phyloP scores from a whole-genome alignment of 164 flowering plant species.

The Stephania japonica region DNA sequence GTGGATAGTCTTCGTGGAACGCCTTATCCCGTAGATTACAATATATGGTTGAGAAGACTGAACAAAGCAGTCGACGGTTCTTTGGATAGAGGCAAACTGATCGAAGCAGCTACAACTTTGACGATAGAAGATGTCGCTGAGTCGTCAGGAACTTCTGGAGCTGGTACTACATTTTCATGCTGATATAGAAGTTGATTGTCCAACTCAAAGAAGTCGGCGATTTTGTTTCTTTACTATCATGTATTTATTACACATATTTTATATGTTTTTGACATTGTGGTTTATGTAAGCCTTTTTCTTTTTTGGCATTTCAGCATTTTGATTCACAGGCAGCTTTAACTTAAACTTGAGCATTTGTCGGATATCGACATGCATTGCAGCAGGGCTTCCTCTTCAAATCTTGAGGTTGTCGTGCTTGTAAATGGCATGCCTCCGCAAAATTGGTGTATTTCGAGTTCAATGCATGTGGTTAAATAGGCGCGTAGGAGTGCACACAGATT shows the following conservation, averaged over 20 bases:
- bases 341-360: no score
- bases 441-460: no score
- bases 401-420: no score
- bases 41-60: conserved; percentile 69
- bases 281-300: no score
- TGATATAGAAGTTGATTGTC: conserved; percentile 5
- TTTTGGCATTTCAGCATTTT: no score
- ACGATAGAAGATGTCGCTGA: conserved; percentile 47
- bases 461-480: no score
- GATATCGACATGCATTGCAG: no score
- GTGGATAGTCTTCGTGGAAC: conserved; percentile 86
- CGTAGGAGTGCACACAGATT: no score
- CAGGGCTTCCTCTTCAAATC: no score
- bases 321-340: no score
- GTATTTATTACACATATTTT: not conserved
- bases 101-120: conserved; percentile 25
- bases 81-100: conserved; percentile 41
- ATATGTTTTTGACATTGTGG: not conserved
- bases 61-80: conserved; percentile 45
- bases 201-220: not conserved
- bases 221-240: not conserved
- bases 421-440: no score
- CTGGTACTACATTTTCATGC: conserved; percentile 22
- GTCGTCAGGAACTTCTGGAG: conserved; percentile 48
- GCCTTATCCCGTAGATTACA: conserved; percentile 73